phyloP scores from a whole-genome alignment of 805 yeast species.

The Kluyveromyces lactis region DNA sequence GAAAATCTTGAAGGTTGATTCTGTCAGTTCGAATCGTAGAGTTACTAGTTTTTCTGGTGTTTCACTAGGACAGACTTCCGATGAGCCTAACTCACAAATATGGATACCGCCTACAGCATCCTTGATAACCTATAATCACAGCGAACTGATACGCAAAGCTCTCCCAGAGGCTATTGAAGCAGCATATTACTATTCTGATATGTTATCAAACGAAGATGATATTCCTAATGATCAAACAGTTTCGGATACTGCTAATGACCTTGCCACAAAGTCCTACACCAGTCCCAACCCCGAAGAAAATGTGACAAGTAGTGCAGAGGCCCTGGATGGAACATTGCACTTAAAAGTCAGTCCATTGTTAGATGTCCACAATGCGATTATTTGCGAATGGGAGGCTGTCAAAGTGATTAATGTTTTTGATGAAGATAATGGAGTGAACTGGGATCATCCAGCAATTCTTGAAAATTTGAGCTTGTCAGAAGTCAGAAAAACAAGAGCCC shows the following conservation, averaged over 20 bases:
- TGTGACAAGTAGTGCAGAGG: not conserved
- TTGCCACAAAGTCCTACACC: no score
- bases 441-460: slow-evolving; percentile 44
- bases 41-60: not conserved
- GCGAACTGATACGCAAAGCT: slow-evolving; percentile 12
- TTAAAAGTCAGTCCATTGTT: not conserved
- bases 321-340: not conserved
- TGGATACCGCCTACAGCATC: slow-evolving; percentile 16
- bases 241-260: not conserved
- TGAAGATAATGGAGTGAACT: slow-evolving; percentile 43
- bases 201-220: not conserved
- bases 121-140: slow-evolving; percentile 10
- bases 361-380: slow-evolving; percentile 28
- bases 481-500: slow-evolving; percentile 29
- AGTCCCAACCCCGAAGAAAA: not conserved
- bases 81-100: slow-evolving; percentile 3
- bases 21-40: not conserved
- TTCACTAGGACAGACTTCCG: not conserved
- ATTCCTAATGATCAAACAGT: not conserved
- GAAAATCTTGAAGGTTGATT: slow-evolving; percentile 7
- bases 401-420: slow-evolving; percentile 45
- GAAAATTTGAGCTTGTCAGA: slow-evolving; percentile 48
- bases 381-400: slow-evolving; percentile 60
- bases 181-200: slow-evolving; percentile 16
- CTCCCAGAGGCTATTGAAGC: slow-evolving; percentile 15